Conservation (phyloP, 2,329 filamentous ascomycete genomes). For the Colletotrichum sansevieriae region DNA sequence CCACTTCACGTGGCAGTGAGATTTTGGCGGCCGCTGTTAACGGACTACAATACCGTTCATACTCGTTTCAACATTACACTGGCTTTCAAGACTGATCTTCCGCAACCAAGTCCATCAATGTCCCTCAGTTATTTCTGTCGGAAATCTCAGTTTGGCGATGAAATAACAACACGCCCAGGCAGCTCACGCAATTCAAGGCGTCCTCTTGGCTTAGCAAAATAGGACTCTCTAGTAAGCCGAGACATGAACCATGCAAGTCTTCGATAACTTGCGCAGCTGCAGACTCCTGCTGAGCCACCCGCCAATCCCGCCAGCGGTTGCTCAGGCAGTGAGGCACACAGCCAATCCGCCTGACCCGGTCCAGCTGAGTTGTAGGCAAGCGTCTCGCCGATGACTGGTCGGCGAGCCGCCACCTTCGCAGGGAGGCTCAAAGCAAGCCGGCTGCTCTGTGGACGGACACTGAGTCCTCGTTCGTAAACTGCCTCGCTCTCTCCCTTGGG, state of each 20-base stretch:
- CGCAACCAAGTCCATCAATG: background rate
- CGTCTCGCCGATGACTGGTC: constrained; percentile 13
- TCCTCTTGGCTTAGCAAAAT: background rate
- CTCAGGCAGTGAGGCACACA: constrained; percentile 33
- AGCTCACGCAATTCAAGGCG: background rate
- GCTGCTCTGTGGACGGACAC: background rate
- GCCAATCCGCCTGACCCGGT: constrained; percentile 14
- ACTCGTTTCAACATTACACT: background rate
- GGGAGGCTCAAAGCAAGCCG: constrained; percentile 10
- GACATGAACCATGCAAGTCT: constrained; percentile 19
- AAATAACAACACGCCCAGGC: background rate
- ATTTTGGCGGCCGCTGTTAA: constrained; percentile 4
- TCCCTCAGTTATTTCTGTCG: no score
- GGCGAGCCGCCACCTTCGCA: constrained; percentile 24
- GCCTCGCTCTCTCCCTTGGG: constrained; percentile 11
- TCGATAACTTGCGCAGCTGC: constrained; percentile 6
- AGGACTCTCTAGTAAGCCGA: constrained; percentile 15
- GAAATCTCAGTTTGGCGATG: no score
- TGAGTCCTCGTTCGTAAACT: background rate
- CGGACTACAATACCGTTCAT: background rate
- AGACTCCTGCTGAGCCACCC: constrained; percentile 5
- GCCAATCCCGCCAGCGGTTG: constrained; percentile 19
- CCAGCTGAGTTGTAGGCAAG: constrained; percentile 8
- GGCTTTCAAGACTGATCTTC: background rate
- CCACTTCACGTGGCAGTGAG: background rate